These are phyloP conservation scores for Saussurea involucrata DNA, from an alignment of 129 eudicot species.

Conservation along the genomic window DNA sequence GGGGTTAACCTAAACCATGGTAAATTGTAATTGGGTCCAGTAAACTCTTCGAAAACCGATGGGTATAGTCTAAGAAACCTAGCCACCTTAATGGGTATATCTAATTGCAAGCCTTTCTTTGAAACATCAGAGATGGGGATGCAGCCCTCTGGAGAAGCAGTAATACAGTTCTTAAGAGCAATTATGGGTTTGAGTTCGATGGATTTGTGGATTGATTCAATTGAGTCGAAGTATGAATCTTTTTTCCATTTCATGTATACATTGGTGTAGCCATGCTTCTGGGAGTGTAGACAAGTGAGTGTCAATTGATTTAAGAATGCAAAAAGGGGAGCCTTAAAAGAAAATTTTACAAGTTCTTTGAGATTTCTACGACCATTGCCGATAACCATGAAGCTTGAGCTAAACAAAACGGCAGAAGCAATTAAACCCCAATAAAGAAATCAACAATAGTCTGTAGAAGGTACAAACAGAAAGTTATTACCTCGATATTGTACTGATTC, in stretches of 20 bases:
- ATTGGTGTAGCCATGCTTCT: constrained; percentile 49
- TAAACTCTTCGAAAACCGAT: constrained; percentile 70
- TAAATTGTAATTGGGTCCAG: constrained; percentile 56
- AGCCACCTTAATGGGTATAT: constrained; percentile 60
- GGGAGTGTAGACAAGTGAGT: constrained; percentile 28
- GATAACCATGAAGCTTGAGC: not conserved
- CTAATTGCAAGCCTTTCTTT: constrained; percentile 56
- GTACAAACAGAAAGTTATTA: too few relatives aligned
- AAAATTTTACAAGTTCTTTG: not conserved
- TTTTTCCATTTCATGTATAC: constrained; percentile 90
- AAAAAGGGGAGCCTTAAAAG: not conserved
- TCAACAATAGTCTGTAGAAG: too few relatives aligned
- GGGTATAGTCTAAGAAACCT: constrained; percentile 67
- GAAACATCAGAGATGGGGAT: constrained; percentile 80
- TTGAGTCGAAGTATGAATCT: constrained; percentile 57
- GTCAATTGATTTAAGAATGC: constrained; percentile 10
- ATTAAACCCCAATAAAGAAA: not conserved
- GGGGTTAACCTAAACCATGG: constrained; percentile 85
- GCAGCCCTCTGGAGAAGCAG: constrained; percentile 46
- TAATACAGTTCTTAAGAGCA: constrained; percentile 60
- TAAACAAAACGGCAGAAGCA: not conserved
- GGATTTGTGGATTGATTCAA: constrained; percentile 59
- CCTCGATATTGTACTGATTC: too few relatives aligned
- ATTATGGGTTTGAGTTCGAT: constrained; percentile 61
- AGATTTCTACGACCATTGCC: constrained; percentile 14